Base-by-base conservation (phyloP, 129 eudicot genomes). In the Artemisia tridentata region DNA sequence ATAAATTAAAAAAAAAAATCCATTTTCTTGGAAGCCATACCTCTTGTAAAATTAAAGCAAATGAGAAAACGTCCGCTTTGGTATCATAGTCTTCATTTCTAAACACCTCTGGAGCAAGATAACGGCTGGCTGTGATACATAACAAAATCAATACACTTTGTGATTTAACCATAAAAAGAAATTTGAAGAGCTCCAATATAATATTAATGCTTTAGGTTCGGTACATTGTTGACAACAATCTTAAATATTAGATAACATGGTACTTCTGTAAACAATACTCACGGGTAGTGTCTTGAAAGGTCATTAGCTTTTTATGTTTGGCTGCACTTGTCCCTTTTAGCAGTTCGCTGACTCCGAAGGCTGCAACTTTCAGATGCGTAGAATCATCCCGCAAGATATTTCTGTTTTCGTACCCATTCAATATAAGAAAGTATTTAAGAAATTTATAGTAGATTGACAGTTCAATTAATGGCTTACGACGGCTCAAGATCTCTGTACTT, bases 361-460 rank as follows among this genome's bases (percentile, higher is more conserved):
- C 99, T 38, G 99, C 99, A 79, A 93, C 97, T 90, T 93, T 93
- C 65, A 90, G 89, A 73, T 88, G 90, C 45, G 97, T 96, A 82
- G 97, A 85, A 80, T 90, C 99, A 73, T 90, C 99, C 82, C 96
- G 87, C 86, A 95, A 80, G 67, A 95, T 88, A 81, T 95, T 95
- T 54, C 99, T 95, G 97, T 82, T 73, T 79, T 82, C 75, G 80
- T 82, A 72, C 63, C 56, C 65, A 52, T 62, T 68, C 48, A 70
- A 12, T 21, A 59, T 47, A 75, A 63, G 34, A 50, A 70, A 27
- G 16, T 0, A 70, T 77, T 41, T 29, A 61, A 70, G 67, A 55
- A 12, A 2, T 29, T 29, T 29, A 29, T 3, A 29, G 34, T 2
- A 29, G 3, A 29, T 29, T 29, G 34, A 29, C 34, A 29, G 1